Evolutionary conservation across 371 early-diverging fungal species (phyloP).

Genomic region (Mortierella sp.): DNA sequence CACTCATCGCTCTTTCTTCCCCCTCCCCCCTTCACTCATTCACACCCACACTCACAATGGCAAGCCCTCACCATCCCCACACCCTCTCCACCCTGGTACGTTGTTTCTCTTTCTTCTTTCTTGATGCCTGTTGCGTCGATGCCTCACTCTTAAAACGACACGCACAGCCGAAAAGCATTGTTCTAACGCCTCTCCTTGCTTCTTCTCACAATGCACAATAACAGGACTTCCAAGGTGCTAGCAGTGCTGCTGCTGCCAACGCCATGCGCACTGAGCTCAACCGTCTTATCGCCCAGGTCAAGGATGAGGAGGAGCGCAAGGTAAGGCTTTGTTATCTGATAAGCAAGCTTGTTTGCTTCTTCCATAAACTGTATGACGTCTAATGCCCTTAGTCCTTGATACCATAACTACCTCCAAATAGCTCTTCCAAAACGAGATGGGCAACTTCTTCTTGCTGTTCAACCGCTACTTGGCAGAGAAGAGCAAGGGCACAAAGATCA

Average conservation of each 20-base stretch:
- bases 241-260: constrained; percentile 76
- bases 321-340: constrained; percentile 35
- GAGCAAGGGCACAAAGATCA: constrained; percentile 84
- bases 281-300: constrained; percentile 65
- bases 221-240: constrained; percentile 77
- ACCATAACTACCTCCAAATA: constrained; percentile 7
- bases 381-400: neutral
- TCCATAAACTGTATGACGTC: neutral
- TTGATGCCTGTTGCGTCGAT: no score
- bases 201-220: neutral
- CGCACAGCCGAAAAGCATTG: neutral
- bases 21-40: neutral
- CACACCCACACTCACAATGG: neutral
- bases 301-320: constrained; percentile 67
- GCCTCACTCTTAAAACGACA: no score
- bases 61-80: constrained; percentile 65
- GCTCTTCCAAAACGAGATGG: constrained; percentile 81
- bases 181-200: neutral
- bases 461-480: constrained; percentile 88
- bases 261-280: constrained; percentile 76
- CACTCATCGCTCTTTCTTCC: neutral
- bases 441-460: constrained; percentile 92
- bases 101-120: neutral
- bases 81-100: constrained; percentile 72
- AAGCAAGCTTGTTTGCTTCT: neutral